Percentiles rank a stretch among this genome's conserved stretches.
phyloP scores from a whole-genome alignment of 2,329 filamentous ascomycete genomes.

The Plenodomus lindquistii region DNA sequence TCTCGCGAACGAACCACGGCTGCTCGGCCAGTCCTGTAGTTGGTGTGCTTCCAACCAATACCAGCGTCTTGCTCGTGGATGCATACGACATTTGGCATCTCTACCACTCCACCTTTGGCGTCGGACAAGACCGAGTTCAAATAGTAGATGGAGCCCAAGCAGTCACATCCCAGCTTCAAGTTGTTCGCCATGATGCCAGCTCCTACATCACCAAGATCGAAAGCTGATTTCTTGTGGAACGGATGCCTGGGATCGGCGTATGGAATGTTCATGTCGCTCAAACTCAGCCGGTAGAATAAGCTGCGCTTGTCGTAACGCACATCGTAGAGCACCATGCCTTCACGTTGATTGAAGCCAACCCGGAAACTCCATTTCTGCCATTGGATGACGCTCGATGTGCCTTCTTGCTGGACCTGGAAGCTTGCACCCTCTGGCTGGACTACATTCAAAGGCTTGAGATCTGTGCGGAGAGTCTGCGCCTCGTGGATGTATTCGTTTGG shows the following conservation, averaged over 20 bases:
- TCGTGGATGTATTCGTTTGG: conserved; percentile 70
- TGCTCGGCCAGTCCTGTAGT: conserved; percentile 68
- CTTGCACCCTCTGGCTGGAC: conserved; percentile 67
- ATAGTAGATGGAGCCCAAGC: conserved; percentile 71
- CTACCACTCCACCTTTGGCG: conserved; percentile 61
- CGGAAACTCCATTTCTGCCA: conserved; percentile 76
- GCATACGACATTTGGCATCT: conserved; percentile 69
- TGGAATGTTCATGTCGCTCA: conserved; percentile 69
- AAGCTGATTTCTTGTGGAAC: conserved; percentile 68
- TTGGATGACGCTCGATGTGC: conserved; percentile 59
- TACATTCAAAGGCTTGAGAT: conserved; percentile 67
- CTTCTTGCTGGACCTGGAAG: conserved; percentile 58
- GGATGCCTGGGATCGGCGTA: conserved; percentile 68
- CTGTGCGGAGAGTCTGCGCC: conserved; percentile 61
- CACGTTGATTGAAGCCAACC: conserved; percentile 70
- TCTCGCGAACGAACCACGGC: conserved; percentile 67
- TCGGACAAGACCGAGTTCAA: conserved; percentile 62
- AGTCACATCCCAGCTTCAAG: conserved; percentile 71
- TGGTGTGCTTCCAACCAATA: conserved; percentile 73
- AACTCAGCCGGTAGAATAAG: conserved; percentile 67
- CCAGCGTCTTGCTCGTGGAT: conserved; percentile 73
- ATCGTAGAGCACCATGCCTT: conserved; percentile 71
- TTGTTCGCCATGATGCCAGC: conserved; percentile 71
- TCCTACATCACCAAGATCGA: conserved; percentile 69
- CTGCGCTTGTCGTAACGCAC: conserved; percentile 66